Evolutionary conservation across 1,139 yeast species (phyloP).

Genomic region (Suzukiozyma palmioleophila): DNA sequence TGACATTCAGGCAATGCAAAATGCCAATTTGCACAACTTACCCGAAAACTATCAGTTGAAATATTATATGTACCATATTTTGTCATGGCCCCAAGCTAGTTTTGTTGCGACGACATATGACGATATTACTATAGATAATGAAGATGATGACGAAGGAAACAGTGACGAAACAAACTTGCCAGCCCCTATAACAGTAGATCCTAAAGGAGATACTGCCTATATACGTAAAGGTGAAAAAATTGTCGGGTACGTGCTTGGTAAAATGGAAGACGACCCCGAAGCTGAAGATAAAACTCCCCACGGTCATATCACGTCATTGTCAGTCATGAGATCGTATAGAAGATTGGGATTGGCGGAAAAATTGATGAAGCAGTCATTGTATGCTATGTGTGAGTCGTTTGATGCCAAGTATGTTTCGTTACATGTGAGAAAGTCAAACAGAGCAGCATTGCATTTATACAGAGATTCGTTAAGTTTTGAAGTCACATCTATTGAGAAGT

Average conservation of each 20-base stretch:
- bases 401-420: constrained; percentile 80
- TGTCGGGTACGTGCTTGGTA: constrained; percentile 92
- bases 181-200: constrained; percentile 25
- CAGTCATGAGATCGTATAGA: constrained; percentile 94
- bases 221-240: constrained; percentile 67
- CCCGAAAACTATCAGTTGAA: constrained; percentile 94
- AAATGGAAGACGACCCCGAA: constrained; percentile 93
- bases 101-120: constrained; percentile 85
- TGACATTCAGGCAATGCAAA: constrained; percentile 94
- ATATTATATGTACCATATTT: constrained; percentile 87
- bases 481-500: constrained; percentile 74
- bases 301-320: constrained; percentile 90
- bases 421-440: constrained; percentile 89
- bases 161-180: constrained; percentile 10
- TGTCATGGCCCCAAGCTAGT: constrained; percentile 98
- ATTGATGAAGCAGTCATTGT: constrained; percentile 80
- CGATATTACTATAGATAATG: constrained; percentile 30
- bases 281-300: constrained; percentile 71
- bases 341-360: constrained; percentile 94
- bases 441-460: constrained; percentile 92
- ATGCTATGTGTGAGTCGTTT: constrained; percentile 77
- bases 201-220: constrained; percentile 54
- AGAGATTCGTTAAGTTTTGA: constrained; percentile 81
- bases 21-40: constrained; percentile 85
- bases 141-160: constrained; percentile 27